Evolutionary conservation across 2,329 filamentous ascomycete species (phyloP).

Genomic region (Cladosporium sp.): DNA sequence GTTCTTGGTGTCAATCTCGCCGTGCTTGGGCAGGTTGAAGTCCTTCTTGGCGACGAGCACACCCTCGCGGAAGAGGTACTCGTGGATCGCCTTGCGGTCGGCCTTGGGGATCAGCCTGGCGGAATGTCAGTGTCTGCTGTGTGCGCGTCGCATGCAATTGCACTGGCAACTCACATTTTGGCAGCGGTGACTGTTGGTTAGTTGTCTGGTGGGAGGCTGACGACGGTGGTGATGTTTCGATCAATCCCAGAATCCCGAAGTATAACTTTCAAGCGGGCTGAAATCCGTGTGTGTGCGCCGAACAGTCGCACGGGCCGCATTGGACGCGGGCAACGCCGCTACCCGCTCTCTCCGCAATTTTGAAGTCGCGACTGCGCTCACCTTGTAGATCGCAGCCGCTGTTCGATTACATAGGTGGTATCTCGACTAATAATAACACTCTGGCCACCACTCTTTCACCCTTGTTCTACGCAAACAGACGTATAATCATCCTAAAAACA

Average conservation of each 20-base stretch:
- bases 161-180: slow-evolving; percentile 35
- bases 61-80: slow-evolving; percentile 88
- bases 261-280: slow-evolving; percentile 7
- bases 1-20: slow-evolving; percentile 99
- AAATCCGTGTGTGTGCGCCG: too few species aligned
- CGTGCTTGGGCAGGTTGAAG: slow-evolving; percentile 96
- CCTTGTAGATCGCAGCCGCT: too few species aligned
- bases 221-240: not conserved
- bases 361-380: too few species aligned
- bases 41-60: slow-evolving; percentile 98
- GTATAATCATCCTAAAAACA: too few species aligned
- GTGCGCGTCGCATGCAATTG: not conserved
- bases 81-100: slow-evolving; percentile 99
- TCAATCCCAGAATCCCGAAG: slow-evolving; percentile 1
- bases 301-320: too few species aligned
- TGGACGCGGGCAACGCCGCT: too few species aligned
- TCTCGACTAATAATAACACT: too few species aligned
- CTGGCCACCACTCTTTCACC: too few species aligned
- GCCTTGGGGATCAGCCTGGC: slow-evolving; percentile 96
- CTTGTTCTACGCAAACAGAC: too few species aligned
- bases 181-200: slow-evolving; percentile 28
- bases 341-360: too few species aligned
- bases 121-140: slow-evolving; percentile 19
- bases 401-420: too few species aligned
- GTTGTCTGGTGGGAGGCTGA: slow-evolving; percentile 9